phyloP scores from a whole-genome alignment of 805 yeast genomes.

The Maudiozyma saulgeensis region DNA sequence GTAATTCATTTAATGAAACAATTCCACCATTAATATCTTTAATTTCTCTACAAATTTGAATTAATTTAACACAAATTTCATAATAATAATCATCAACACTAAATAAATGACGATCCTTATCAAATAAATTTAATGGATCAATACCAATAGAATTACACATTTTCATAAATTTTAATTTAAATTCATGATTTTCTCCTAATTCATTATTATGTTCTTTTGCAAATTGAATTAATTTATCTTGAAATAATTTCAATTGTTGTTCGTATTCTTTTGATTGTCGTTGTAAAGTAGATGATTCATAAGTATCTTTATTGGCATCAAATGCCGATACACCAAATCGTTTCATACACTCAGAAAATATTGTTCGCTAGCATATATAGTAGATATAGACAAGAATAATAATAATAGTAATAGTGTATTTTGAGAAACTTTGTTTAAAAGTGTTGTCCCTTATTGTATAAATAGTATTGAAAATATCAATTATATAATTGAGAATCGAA shows the following conservation, averaged over 20 bases:
- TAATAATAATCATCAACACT: constrained; percentile 44
- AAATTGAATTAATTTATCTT: constrained; percentile 64
- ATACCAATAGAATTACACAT: constrained; percentile 77
- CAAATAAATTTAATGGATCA: constrained; percentile 53
- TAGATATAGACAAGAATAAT: too few relatives aligned
- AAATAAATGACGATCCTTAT: constrained; percentile 25
- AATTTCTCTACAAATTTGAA: constrained; percentile 66
- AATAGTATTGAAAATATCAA: too few relatives aligned
- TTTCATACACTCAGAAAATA: constrained; percentile 24
- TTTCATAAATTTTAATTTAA: constrained; percentile 61
- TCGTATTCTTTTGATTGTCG: constrained; percentile 51
- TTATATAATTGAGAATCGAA: too few relatives aligned
- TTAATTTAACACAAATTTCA: constrained; percentile 62
- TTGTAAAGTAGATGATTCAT: constrained; percentile 23
- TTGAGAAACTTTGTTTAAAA: too few relatives aligned
- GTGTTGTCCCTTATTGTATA: too few relatives aligned
- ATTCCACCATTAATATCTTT: constrained; percentile 75
- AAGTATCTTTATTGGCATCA: constrained; percentile 21
- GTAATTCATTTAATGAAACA: constrained; percentile 49
- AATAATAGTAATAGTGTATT: too few relatives aligned
- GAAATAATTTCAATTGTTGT: constrained; percentile 69
- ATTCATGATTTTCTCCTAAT: constrained; percentile 51
- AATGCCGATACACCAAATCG: constrained; percentile 41
- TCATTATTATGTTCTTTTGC: constrained; percentile 64
- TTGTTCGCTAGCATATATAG: too few relatives aligned